These are phyloP conservation scores for Talinum fruticosum DNA, from an alignment of 148 eudicot genomes.

Conservation along the genomic window DNA sequence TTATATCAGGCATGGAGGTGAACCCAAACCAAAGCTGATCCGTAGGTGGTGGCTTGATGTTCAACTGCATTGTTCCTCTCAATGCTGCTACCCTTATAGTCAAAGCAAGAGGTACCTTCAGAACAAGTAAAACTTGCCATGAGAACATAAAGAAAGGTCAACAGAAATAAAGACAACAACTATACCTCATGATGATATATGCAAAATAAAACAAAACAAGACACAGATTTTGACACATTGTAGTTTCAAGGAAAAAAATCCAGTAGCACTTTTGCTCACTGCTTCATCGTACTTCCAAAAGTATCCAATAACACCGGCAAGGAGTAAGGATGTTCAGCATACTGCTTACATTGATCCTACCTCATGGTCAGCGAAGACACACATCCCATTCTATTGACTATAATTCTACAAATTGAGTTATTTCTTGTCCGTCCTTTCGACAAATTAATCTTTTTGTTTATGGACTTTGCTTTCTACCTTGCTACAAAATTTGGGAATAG, in stretches of 20 bases:
- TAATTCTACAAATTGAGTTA: background rate
- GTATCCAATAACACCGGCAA: too few species aligned
- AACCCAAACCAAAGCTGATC: conserved; percentile 94
- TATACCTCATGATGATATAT: background rate
- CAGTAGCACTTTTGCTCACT: background rate
- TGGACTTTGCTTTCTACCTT: background rate
- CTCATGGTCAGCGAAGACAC: background rate
- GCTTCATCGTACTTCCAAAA: background rate
- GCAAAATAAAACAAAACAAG: background rate
- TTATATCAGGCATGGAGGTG: conserved; percentile 81
- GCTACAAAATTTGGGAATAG: background rate
- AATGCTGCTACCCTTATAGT: conserved; percentile 70
- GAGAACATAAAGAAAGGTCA: background rate
- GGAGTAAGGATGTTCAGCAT: background rate
- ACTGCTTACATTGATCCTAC: background rate
- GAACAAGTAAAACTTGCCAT: background rate
- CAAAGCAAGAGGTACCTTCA: conserved; percentile 84
- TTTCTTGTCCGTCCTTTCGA: background rate
- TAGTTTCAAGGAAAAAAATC: background rate
- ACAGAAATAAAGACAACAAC: background rate
- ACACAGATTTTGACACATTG: background rate
- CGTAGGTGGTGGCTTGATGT: conserved; percentile 90
- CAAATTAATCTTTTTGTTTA: background rate
- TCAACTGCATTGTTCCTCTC: conserved; percentile 72
- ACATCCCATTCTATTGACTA: background rate